phyloP scores from a whole-genome alignment of 768 basidiomycete species.

The Lactarius quietus region DNA sequence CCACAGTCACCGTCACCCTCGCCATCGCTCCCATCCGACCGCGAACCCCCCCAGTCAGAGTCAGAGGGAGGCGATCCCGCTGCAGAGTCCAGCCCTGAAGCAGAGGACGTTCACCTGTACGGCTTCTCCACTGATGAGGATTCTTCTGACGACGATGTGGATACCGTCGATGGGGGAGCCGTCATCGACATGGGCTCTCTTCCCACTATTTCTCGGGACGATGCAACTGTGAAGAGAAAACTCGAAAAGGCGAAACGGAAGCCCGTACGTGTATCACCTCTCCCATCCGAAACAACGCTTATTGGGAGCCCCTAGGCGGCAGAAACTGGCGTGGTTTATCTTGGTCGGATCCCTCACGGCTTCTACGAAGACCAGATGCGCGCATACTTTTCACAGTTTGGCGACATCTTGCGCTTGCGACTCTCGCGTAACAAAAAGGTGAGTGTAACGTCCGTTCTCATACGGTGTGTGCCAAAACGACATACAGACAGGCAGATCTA shows the following conservation, averaged over 20 bases:
- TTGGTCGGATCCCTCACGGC: constrained; percentile 92
- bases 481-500: constrained; percentile 84
- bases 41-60: constrained; percentile 3
- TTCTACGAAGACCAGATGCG: constrained; percentile 96
- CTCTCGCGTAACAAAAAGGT: constrained; percentile 95
- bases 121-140: constrained; percentile 76
- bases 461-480: neutral
- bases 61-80: constrained; percentile 10
- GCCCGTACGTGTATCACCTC: constrained; percentile 48
- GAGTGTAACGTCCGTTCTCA: neutral
- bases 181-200: constrained; percentile 66
- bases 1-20: constrained; percentile 1
- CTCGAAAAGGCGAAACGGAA: constrained; percentile 54
- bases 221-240: constrained; percentile 63
- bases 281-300: neutral
- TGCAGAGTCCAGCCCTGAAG: constrained; percentile 35
- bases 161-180: constrained; percentile 48
- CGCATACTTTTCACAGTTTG: constrained; percentile 94
- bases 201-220: constrained; percentile 87
- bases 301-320: constrained; percentile 40
- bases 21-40: neutral
- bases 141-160: constrained; percentile 75
- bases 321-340: constrained; percentile 80
- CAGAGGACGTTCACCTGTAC: constrained; percentile 50
- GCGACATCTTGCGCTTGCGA: constrained; percentile 80